Conservation (phyloP, 306 rosid species). For the Dryas drummondii region DNA sequence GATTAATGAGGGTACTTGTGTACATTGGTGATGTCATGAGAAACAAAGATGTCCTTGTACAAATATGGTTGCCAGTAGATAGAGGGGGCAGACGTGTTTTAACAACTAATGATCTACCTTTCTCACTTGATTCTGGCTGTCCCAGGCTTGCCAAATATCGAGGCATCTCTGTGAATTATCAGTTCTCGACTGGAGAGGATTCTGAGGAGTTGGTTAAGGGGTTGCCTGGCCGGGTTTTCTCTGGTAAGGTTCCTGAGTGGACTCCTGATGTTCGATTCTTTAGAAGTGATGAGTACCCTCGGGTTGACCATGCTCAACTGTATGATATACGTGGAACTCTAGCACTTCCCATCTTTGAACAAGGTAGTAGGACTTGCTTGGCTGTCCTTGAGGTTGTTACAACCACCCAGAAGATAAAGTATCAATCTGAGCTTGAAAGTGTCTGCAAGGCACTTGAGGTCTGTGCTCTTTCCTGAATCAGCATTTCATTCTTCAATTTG, state of each 20-base stretch:
- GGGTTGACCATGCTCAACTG: constrained; percentile 71
- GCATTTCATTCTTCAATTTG: constrained; percentile 2
- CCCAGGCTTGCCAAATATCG: constrained; percentile 62
- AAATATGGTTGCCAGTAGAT: constrained; percentile 77
- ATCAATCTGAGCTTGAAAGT: constrained; percentile 64
- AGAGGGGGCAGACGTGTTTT: constrained; percentile 65
- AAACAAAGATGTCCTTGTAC: constrained; percentile 74
- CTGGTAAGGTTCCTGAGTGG: constrained; percentile 88
- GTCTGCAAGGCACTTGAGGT: constrained; percentile 98
- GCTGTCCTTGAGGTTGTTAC: constrained; percentile 91
- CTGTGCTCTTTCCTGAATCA: constrained; percentile 20
- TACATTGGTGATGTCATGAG: constrained; percentile 52
- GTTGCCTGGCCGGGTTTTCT: constrained; percentile 85
- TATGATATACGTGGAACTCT: constrained; percentile 74
- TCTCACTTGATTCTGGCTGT: constrained; percentile 48
- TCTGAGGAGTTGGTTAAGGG: constrained; percentile 53
- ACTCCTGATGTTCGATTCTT: constrained; percentile 90
- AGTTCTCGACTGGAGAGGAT: constrained; percentile 63
- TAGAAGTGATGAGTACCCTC: constrained; percentile 69
- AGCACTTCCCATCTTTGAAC: constrained; percentile 86
- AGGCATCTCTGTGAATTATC: constrained; percentile 54
- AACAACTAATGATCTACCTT: constrained; percentile 58
- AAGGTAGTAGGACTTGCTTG: constrained; percentile 67
- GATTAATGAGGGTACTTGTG: constrained; percentile 58
- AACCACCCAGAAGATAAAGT: constrained; percentile 64